Evolutionary conservation across 139 green algal species (phyloP).

Genomic region (Astrephomene gubernaculifera): DNA sequence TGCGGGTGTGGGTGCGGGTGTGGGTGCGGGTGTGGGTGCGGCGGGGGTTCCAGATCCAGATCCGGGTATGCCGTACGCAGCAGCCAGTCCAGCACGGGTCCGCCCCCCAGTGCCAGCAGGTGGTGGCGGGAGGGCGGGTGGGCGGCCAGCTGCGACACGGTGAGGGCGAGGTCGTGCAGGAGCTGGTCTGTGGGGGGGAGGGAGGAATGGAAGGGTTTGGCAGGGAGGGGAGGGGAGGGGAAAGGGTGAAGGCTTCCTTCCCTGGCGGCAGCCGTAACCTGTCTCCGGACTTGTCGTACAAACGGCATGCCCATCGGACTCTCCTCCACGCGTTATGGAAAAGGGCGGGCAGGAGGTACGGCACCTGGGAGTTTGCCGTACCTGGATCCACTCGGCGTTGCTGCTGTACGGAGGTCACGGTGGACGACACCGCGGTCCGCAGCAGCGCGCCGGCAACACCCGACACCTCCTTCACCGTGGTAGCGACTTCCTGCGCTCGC

Average conservation of each 20-base stretch:
- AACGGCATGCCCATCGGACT: not conserved
- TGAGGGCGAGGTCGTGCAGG: not conserved
- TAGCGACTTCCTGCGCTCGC: not conserved
- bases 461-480: not conserved
- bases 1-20: no score
- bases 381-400: conserved; percentile 3
- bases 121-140: conserved; percentile 1
- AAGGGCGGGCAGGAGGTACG: not conserved
- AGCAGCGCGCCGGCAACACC: conserved; percentile 4
- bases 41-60: no score
- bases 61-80: conserved; percentile 38
- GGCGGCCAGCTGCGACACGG: not conserved
- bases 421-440: not conserved
- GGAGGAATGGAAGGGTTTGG: not conserved
- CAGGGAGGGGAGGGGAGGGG: not conserved
- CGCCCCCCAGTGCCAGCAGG: conserved; percentile 48
- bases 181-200: not conserved
- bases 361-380: not conserved
- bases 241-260: not conserved
- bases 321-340: not conserved
- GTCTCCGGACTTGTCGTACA: not conserved
- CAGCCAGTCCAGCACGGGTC: conserved; percentile 64
- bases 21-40: no score
- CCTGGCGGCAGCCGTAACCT: not conserved
- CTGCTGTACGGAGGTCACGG: not conserved